phyloP scores from a whole-genome alignment of 2,329 filamentous ascomycete species.

The Ophiocordyceps camponoti-saundersi region DNA sequence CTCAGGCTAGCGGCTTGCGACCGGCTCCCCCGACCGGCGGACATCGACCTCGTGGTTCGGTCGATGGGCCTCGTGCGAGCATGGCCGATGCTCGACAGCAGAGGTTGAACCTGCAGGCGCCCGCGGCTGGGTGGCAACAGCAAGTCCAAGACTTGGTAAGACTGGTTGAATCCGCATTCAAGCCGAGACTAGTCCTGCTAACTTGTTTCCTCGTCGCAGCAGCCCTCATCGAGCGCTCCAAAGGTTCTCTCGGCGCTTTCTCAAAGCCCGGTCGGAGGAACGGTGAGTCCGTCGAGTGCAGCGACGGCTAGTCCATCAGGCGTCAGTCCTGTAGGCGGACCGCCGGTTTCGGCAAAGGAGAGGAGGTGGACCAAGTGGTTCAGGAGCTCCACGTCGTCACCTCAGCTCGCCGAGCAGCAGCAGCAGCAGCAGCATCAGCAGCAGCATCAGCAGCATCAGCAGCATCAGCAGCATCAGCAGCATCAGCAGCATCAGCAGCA shows the following conservation, averaged over 20 bases:
- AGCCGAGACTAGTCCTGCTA: neutral
- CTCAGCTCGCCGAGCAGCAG: neutral
- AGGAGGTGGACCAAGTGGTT: conserved; percentile 14
- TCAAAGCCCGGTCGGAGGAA: neutral
- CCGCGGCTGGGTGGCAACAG: neutral
- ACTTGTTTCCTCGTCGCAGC: neutral
- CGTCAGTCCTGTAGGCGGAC: neutral
- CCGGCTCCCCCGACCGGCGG: neutral
- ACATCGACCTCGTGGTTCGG: neutral
- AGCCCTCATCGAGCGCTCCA: neutral
- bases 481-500: neutral
- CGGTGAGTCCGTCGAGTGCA: neutral
- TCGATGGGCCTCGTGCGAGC: neutral
- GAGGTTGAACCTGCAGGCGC: neutral
- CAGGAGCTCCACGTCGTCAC: conserved; percentile 8
- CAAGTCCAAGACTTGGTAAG: neutral
- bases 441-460: neutral
- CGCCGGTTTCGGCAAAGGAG: conserved; percentile 7
- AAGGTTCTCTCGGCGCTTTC: neutral
- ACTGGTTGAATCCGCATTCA: neutral
- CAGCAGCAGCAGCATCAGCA: neutral
- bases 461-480: neutral
- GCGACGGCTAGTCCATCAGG: neutral
- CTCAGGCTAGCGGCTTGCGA: neutral
- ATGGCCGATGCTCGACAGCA: neutral